Evolutionary conservation across 495 filamentous ascomycete species (phyloP).

Genomic region (Aspergillus mulundensis): DNA sequence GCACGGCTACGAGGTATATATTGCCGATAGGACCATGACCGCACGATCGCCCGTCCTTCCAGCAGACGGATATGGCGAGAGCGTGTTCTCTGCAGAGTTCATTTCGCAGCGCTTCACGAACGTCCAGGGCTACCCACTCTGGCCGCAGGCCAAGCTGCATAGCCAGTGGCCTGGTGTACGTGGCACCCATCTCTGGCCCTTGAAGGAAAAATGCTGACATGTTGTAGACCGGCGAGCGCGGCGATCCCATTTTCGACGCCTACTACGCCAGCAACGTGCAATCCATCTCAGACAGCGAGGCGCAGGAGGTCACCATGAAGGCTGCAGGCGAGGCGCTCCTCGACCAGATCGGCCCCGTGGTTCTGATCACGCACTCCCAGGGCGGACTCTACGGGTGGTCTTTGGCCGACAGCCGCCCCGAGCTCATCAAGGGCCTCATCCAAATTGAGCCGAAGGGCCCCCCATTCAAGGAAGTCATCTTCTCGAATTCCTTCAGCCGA

Average conservation of each 20-base stretch:
- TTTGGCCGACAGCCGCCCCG: slow-evolving; percentile 41
- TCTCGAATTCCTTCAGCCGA: slow-evolving; percentile 21
- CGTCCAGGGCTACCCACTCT: slow-evolving; percentile 29
- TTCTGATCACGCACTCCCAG: slow-evolving; percentile 52
- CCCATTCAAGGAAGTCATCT: slow-evolving; percentile 40
- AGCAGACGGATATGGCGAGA: slow-evolving; percentile 23
- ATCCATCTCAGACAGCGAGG: slow-evolving; percentile 27
- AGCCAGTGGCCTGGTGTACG: slow-evolving; percentile 44
- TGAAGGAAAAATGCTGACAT: no score
- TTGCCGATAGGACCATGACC: slow-evolving; percentile 42
- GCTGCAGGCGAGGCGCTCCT: slow-evolving; percentile 44
- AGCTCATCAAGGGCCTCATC: slow-evolving; percentile 45
- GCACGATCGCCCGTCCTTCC: slow-evolving; percentile 39
- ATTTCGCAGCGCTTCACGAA: slow-evolving; percentile 41
- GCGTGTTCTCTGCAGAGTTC: slow-evolving; percentile 27
- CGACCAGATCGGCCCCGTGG: slow-evolving; percentile 42
- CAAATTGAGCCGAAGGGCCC: slow-evolving; percentile 53
- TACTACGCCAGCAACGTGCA: slow-evolving; percentile 45
- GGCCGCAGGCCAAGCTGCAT: slow-evolving; percentile 43
- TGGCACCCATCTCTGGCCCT: not conserved
- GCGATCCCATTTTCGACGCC: slow-evolving; percentile 41
- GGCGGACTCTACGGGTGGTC: slow-evolving; percentile 49
- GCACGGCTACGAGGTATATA: slow-evolving; percentile 42
- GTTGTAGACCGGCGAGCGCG: slow-evolving; percentile 31
- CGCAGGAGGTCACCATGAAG: slow-evolving; percentile 41